Conservation (phyloP, 164 flowering plant genomes). For the Tetrastigma voinierianum region DNA sequence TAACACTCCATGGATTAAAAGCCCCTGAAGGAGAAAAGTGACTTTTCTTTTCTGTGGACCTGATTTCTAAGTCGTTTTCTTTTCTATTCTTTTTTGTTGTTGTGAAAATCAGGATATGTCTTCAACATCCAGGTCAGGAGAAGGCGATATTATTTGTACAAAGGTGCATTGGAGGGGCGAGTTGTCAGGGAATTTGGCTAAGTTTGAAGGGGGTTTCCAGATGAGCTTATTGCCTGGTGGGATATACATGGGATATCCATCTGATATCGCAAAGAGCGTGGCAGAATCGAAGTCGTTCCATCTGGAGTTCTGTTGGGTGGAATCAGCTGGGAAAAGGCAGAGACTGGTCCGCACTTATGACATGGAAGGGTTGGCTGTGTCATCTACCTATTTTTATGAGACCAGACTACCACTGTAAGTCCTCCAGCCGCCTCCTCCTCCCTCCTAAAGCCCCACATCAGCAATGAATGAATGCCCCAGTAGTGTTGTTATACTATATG, state of each 20-base stretch:
- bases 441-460: too few relatives aligned
- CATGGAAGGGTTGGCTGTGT: constrained; percentile 76
- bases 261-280: constrained; percentile 61
- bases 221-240: constrained; percentile 82
- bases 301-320: constrained; percentile 92
- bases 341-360: constrained; percentile 83
- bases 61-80: background rate
- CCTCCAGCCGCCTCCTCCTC: too few relatives aligned
- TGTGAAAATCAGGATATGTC: constrained; percentile 52
- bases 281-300: constrained; percentile 74
- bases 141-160: constrained; percentile 41
- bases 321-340: constrained; percentile 69
- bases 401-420: constrained; percentile 39
- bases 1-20: background rate
- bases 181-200: constrained; percentile 49
- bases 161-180: constrained; percentile 78
- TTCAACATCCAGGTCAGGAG: constrained; percentile 54
- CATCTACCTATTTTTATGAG: constrained; percentile 73
- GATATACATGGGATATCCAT: constrained; percentile 88
- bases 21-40: background rate
- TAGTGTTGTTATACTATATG: too few relatives aligned
- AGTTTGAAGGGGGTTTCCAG: constrained; percentile 75
- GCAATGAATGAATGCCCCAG: too few relatives aligned
- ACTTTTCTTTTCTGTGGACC: background rate
- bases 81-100: background rate